Base-by-base conservation (phyloP, 495 filamentous ascomycete species). In the Penicillium tannophilum region DNA sequence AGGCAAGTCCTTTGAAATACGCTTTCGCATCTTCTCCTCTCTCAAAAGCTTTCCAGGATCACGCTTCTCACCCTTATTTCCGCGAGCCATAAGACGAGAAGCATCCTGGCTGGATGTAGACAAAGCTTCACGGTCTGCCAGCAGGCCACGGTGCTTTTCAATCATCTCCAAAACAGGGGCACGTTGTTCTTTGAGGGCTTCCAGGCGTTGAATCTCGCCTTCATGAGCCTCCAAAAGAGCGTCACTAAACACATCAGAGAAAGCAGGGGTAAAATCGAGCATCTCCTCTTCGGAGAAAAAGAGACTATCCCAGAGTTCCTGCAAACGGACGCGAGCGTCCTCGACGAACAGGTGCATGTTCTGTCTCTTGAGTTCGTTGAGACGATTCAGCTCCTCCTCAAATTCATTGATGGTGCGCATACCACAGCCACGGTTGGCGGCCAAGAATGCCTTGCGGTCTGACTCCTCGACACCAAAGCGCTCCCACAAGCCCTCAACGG, bases 241-340 rank as follows among this genome's bases (percentile, higher is more conserved):
- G 69, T 98, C 94, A 63, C 91, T 96, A 59, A 71, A 82, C 52
- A 82, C 80, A 78, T 88, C 85, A 0, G 91, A 95, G 69, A 96
- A 96, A 1, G 92, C 93, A 4, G 95, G 93, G 4, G 92, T 91
- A 60, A 98, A 99, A 58, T 97, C 92, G 54, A 96, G 81, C 90
- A 97, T 97, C 71, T 99, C 94, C 65, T 97, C 93, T 71, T 99
- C 94, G 1, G 92, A 96, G 69, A 92, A 91, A 73, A 92, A 98
- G 5, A 99, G 77, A 8, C 83, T 79, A 68, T 98, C 93, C 94
- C 94, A 99, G 2, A 99, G 84, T 64, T 94, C 93, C 67, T 95
- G 92, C 11, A 99, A 82, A 58, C 89, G 89, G 76, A 81, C 89
- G 42, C 95, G 85, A 17, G 93, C 90, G 76, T 97, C 93, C 65